Conservation (phyloP, 2,329 filamentous ascomycete genomes). For the Stemphylium vesicarium region DNA sequence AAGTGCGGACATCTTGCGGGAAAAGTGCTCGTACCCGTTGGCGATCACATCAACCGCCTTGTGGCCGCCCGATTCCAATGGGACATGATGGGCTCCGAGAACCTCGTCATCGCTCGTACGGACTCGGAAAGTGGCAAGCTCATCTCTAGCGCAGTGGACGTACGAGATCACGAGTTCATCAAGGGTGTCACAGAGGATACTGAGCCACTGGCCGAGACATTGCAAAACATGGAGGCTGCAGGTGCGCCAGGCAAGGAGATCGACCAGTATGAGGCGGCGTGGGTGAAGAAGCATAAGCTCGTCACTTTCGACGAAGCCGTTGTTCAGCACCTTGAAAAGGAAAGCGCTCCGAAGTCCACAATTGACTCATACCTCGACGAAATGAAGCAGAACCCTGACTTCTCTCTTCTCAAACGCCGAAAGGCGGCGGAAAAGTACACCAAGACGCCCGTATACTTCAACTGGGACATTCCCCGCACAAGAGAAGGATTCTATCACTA, state of each 20-base stretch:
- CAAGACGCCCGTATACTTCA: slow-evolving; percentile 76
- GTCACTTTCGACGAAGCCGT: slow-evolving; percentile 93
- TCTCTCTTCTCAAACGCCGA: slow-evolving; percentile 80
- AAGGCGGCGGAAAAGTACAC: slow-evolving; percentile 72
- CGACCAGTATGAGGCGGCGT: slow-evolving; percentile 82
- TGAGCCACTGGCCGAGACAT: slow-evolving; percentile 82
- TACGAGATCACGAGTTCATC: slow-evolving; percentile 96
- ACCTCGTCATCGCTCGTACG: slow-evolving; percentile 90
- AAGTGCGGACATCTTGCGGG: slow-evolving; percentile 97
- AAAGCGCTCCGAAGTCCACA: slow-evolving; percentile 68
- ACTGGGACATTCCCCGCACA: slow-evolving; percentile 90
- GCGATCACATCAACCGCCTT: slow-evolving; percentile 95
- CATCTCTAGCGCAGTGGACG: slow-evolving; percentile 87
- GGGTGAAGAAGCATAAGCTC: slow-evolving; percentile 85
- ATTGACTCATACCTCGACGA: slow-evolving; percentile 71
- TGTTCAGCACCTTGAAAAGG: slow-evolving; percentile 71
- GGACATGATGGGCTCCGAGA: slow-evolving; percentile 97
- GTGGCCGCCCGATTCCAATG: slow-evolving; percentile 93
- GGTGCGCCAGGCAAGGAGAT: slow-evolving; percentile 82
- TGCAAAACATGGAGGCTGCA: slow-evolving; percentile 85
- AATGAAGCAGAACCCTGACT: slow-evolving; percentile 69
- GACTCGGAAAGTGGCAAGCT: slow-evolving; percentile 94
- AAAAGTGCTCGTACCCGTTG: slow-evolving; percentile 91
- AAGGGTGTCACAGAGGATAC: slow-evolving; percentile 81
- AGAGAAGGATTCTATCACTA: slow-evolving; percentile 95